Percentiles rank a stretch among this genome's conserved stretches.
Conservation (phyloP, 805 yeast genomes). For the Metschnikowia amazonensis region DNA sequence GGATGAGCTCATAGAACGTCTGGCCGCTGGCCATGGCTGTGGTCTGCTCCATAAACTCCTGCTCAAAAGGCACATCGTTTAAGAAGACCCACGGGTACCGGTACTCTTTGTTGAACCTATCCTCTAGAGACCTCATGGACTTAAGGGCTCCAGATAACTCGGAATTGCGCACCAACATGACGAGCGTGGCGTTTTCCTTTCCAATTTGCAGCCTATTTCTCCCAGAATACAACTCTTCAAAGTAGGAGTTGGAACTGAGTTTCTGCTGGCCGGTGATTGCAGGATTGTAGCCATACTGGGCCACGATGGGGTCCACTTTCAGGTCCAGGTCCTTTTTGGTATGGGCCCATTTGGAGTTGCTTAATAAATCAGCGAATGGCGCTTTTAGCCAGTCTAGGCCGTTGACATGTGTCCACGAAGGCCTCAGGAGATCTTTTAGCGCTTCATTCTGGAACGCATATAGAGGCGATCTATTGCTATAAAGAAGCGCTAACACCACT, state of each 20-base stretch:
- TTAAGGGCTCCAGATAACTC: conserved; percentile 69
- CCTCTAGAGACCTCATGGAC: conserved; percentile 43
- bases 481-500: background rate
- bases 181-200: conserved; percentile 74
- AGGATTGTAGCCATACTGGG: conserved; percentile 15
- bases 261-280: conserved; percentile 14
- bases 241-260: conserved; percentile 18
- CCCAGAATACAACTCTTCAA: conserved; percentile 16
- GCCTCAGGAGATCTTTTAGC: background rate
- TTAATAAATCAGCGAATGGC: too few relatives aligned
- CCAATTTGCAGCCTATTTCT: conserved; percentile 42
- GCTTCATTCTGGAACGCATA: conserved; percentile 1
- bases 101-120: conserved; percentile 38
- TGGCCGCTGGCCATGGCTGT: conserved; percentile 43
- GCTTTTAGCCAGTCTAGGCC: background rate
- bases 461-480: background rate
- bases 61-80: conserved; percentile 41
- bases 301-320: background rate
- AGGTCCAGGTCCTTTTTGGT: too few relatives aligned
- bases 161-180: conserved; percentile 82
- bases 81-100: conserved; percentile 44
- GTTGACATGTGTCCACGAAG: background rate
- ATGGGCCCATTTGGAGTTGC: too few relatives aligned
- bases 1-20: conserved; percentile 40
- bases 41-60: conserved; percentile 40